phyloP scores from a whole-genome alignment of 164 flowering plant species.

The Vitis riparia region DNA sequence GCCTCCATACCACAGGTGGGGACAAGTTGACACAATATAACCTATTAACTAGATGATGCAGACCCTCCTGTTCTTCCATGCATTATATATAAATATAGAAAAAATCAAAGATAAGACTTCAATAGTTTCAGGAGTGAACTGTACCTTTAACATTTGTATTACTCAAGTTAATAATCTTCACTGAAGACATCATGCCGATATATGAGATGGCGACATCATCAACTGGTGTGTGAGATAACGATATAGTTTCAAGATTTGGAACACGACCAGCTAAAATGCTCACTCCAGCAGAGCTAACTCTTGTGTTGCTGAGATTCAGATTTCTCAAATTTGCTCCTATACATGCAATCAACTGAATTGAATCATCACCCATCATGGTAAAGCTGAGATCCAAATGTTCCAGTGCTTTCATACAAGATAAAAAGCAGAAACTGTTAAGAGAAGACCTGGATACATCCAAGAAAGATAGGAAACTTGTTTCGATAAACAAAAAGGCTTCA shows the following conservation, averaged over 20 bases:
- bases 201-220: slow-evolving; percentile 62
- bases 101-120: too few relatives aligned
- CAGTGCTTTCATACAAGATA: slow-evolving; percentile 46
- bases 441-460: slow-evolving; percentile 64
- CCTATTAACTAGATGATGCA: background rate
- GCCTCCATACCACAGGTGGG: too few relatives aligned
- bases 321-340: slow-evolving; percentile 60
- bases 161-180: slow-evolving; percentile 63
- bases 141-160: slow-evolving; percentile 72
- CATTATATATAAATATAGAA: too few relatives aligned
- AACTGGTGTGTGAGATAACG: slow-evolving; percentile 54
- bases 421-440: slow-evolving; percentile 48
- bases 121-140: background rate
- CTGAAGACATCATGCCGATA: slow-evolving; percentile 60
- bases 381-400: slow-evolving; percentile 74
- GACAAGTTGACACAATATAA: too few relatives aligned
- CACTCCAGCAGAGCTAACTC: slow-evolving; percentile 63
- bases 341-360: slow-evolving; percentile 43
- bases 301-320: slow-evolving; percentile 67
- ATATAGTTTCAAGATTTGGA: slow-evolving; percentile 64
- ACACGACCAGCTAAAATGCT: slow-evolving; percentile 60
- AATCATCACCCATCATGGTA: slow-evolving; percentile 49
- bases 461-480: slow-evolving; percentile 35
- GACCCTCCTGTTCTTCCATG: background rate
- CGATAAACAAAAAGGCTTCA: slow-evolving; percentile 42